Percentiles rank a stretch among this genome's conserved stretches.
Conservation (phyloP, 2,329 filamentous ascomycete genomes). For the Claviceps paspali region DNA sequence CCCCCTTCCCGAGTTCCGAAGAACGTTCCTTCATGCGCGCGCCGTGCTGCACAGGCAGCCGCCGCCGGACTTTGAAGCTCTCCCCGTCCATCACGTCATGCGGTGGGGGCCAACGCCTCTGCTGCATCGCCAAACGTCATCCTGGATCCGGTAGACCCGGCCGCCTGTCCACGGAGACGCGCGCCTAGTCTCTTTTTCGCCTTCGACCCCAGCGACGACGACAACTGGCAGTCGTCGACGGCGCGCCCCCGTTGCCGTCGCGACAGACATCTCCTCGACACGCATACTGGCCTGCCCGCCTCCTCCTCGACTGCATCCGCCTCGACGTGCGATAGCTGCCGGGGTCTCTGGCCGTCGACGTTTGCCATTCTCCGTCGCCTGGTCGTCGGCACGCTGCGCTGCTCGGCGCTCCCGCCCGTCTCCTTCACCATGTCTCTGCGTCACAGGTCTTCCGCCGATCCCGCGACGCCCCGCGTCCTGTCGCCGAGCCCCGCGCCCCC, state of each 20-base stretch:
- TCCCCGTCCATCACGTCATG: constrained; percentile 28
- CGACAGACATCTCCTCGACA: no score
- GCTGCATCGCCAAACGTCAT: constrained; percentile 34
- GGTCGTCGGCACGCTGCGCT: constrained; percentile 40
- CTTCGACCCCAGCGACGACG: constrained; percentile 11
- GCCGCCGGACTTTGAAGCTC: constrained; percentile 1
- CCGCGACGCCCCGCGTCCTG: constrained; percentile 72
- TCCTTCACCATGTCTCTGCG: constrained; percentile 36
- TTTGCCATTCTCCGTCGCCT: constrained; percentile 32
- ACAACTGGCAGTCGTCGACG: constrained; percentile 3
- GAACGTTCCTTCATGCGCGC: constrained; percentile 3
- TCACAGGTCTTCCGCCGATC: constrained; percentile 35
- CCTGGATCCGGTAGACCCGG: constrained; percentile 39
- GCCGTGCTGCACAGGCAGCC: constrained; percentile 3
- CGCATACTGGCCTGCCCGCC: no score
- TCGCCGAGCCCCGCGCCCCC: constrained; percentile 62
- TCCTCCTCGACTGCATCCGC: neutral
- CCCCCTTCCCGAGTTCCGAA: no score
- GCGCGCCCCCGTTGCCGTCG: constrained; percentile 29
- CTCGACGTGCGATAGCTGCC: constrained; percentile 8
- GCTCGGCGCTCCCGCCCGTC: constrained; percentile 45
- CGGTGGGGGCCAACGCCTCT: constrained; percentile 40
- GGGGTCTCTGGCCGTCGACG: constrained; percentile 29
- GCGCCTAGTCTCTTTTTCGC: constrained; percentile 10
- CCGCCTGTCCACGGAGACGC: constrained; percentile 9